A percentile compares a stretch with the other conserved stretches of the same genome.
These are phyloP conservation scores for Nematodospora anomalae DNA, from an alignment of 1,139 yeast species.

Conservation along the genomic window DNA sequence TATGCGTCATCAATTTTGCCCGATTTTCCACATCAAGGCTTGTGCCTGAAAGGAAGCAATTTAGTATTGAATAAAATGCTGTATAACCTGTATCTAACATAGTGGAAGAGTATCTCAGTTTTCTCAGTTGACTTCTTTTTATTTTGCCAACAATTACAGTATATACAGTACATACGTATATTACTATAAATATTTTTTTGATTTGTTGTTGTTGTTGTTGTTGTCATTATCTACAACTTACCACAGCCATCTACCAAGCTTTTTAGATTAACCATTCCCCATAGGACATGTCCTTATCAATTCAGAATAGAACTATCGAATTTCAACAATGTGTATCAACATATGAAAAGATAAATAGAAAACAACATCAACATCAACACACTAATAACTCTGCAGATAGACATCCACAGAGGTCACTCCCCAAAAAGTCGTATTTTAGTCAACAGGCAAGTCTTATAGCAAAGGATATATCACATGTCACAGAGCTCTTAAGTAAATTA, in stretches of 20 bases:
- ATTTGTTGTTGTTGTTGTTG: no score
- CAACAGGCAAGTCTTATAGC: conserved; percentile 82
- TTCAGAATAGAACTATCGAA: conserved; percentile 82
- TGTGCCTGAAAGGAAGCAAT: no score
- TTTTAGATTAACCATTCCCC: no score
- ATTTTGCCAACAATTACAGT: background rate
- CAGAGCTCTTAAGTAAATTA: conserved; percentile 75
- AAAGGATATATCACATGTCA: conserved; percentile 85
- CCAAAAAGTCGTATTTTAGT: conserved; percentile 67
- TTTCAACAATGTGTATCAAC: conserved; percentile 82
- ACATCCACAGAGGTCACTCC: conserved; percentile 13
- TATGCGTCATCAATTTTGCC: no score
- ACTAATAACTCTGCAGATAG: conserved; percentile 6
- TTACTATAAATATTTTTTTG: no score
- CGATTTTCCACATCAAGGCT: no score
- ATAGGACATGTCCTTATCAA: conserved; percentile 27
- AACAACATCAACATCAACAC: conserved; percentile 18
- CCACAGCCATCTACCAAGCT: no score
- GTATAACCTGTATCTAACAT: no score
- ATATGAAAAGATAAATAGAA: conserved; percentile 58
- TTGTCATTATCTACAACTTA: no score
- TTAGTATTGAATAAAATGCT: no score
- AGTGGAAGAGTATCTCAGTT: no score
- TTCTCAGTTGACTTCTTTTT: conserved; percentile 4
- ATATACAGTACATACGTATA: no score